Evolutionary conservation across 495 filamentous ascomycete species (phyloP).

Genomic region (Hamigera avellanea): DNA sequence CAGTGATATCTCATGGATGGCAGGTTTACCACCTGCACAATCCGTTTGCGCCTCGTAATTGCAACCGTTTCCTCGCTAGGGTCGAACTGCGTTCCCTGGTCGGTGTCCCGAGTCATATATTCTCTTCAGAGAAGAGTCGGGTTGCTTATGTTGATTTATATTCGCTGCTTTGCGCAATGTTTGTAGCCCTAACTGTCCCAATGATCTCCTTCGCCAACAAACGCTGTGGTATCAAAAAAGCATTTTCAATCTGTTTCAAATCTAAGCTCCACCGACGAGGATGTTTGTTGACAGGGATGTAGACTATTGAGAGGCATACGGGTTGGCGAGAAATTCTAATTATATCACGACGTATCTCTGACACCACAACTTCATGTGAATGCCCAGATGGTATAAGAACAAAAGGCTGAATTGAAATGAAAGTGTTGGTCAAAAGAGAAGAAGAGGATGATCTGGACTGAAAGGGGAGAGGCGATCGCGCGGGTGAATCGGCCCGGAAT

Average conservation of each 20-base stretch:
- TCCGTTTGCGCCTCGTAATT: background rate
- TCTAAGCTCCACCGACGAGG: background rate
- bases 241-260: background rate
- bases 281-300: constrained; percentile 1
- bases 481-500: background rate
- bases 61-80: too few relatives aligned
- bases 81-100: too few relatives aligned
- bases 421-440: background rate
- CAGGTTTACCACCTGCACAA: background rate
- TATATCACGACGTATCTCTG: too few relatives aligned
- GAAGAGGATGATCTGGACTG: constrained; percentile 1
- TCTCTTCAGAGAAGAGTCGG: too few relatives aligned
- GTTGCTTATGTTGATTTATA: too few relatives aligned
- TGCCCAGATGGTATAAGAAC: background rate
- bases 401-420: background rate
- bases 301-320: background rate
- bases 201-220: too few relatives aligned
- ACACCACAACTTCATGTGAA: too few relatives aligned
- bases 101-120: too few relatives aligned
- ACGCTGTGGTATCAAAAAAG: too few relatives aligned
- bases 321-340: too few relatives aligned
- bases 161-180: too few relatives aligned
- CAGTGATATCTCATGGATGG: background rate
- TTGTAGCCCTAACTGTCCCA: too few relatives aligned
- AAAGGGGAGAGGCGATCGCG: background rate